Percentiles rank a stretch among this genome's conserved stretches.
phyloP scores from a whole-genome alignment of 169 alveolate genomes.

The Plasmodium vivax region DNA sequence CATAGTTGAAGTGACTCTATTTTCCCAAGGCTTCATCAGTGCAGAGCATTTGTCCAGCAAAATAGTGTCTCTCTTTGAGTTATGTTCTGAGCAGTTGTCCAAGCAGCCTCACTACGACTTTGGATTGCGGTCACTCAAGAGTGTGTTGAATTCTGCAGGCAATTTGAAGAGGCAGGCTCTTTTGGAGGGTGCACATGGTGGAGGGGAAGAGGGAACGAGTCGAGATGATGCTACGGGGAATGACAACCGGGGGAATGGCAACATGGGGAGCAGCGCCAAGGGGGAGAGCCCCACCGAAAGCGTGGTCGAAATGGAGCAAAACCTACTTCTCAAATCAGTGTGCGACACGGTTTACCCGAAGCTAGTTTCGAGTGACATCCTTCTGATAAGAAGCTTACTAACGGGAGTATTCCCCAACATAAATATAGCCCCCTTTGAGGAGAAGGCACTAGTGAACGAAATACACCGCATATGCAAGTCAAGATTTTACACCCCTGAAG shows the following conservation, averaged over 20 bases:
- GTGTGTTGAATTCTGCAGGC: constrained; percentile 95
- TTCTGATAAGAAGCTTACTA: constrained; percentile 90
- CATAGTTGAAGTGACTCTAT: constrained; percentile 93
- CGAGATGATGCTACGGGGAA: not conserved
- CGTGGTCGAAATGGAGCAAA: constrained; percentile 91
- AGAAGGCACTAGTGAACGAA: constrained; percentile 89
- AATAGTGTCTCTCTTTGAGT: constrained; percentile 96
- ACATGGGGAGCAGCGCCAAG: not conserved
- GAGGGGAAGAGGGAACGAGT: constrained; percentile 1
- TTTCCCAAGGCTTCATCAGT: constrained; percentile 95
- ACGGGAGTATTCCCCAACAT: constrained; percentile 98
- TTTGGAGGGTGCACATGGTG: constrained; percentile 80
- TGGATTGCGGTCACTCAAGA: constrained; percentile 97
- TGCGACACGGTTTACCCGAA: constrained; percentile 97
- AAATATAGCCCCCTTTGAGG: constrained; percentile 91
- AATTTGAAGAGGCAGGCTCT: constrained; percentile 91
- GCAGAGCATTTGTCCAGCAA: constrained; percentile 95
- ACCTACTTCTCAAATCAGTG: constrained; percentile 92
- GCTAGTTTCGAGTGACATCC: constrained; percentile 95
- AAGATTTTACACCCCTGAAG: constrained; percentile 89
- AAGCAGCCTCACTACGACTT: constrained; percentile 98
- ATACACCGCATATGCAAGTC: constrained; percentile 87
- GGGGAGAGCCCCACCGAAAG: constrained; percentile 4
- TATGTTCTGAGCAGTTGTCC: constrained; percentile 93
- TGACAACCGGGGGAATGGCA: too few relatives aligned